A percentile compares a stretch with the other conserved stretches of the same genome.
phyloP scores from a whole-genome alignment of 305 asterid genomes.

The Solanum chacoense region DNA sequence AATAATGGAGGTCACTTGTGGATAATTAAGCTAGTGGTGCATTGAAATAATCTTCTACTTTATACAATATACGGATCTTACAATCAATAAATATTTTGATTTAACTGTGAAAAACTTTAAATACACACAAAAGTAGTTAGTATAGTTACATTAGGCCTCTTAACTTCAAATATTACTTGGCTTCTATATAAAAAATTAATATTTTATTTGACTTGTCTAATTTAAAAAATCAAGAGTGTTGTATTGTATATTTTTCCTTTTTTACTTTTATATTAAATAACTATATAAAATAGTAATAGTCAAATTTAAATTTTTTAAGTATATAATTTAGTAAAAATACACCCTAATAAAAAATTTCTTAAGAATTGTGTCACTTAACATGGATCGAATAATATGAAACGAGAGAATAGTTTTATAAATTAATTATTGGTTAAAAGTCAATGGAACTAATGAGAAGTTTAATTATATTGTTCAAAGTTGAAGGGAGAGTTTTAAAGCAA shows the following conservation, averaged over 20 bases:
- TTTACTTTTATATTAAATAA: not conserved
- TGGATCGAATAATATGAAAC: not conserved
- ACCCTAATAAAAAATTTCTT: no score
- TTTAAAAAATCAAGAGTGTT: not conserved
- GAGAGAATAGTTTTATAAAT: no score
- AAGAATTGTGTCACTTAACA: not conserved
- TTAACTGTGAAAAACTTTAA: not conserved
- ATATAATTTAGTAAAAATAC: not conserved
- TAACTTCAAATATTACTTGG: not conserved
- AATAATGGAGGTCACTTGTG: not conserved
- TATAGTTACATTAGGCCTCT: not conserved
- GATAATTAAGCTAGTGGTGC: not conserved
- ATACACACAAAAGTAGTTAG: not conserved
- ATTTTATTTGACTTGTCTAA: not conserved
- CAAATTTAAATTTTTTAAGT: not conserved
- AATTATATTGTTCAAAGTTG: no score
- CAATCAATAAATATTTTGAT: not conserved
- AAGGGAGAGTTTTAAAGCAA: not conserved
- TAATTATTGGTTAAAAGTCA: not conserved
- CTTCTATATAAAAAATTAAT: no score
- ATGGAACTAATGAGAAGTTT: not conserved
- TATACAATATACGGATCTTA: not conserved
- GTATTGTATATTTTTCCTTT: no score
- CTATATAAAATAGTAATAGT: not conserved
- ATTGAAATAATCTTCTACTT: not conserved